Conservation (phyloP, 1,284 basidiomycete species). For the Microbotryum lychnidis-dioicae region DNA sequence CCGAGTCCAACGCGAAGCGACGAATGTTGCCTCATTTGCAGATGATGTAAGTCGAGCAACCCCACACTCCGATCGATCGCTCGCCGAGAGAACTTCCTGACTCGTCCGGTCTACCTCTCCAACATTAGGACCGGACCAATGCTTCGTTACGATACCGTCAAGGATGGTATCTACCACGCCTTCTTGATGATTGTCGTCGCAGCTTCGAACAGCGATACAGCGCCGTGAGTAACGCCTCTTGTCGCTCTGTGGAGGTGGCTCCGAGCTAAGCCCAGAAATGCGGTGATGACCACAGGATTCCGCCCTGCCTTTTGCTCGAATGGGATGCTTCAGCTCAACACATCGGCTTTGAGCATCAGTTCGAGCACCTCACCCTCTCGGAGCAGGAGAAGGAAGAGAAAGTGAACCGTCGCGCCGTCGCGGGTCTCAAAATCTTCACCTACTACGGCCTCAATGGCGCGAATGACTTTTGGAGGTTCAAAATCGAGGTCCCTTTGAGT, state of each 20-base stretch:
- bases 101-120: not conserved
- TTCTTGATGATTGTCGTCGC: conserved; percentile 41
- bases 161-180: conserved; percentile 70
- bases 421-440: conserved; percentile 69
- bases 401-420: conserved; percentile 37
- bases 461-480: conserved; percentile 77
- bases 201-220: too few relatives aligned
- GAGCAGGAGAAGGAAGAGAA: conserved; percentile 13
- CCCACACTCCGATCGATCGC: not conserved
- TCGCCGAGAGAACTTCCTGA: not conserved
- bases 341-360: conserved; percentile 22
- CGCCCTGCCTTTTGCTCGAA: conserved; percentile 63
- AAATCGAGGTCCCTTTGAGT: conserved; percentile 70
- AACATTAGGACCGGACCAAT: conserved; percentile 56
- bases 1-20: conserved; percentile 1
- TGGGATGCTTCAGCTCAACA: conserved; percentile 50
- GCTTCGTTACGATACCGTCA: conserved; percentile 82
- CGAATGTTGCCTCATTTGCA: conserved; percentile 59
- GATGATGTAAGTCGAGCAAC: conserved; percentile 16
- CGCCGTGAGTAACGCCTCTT: too few relatives aligned
- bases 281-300: conserved; percentile 26
- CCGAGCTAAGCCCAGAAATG: conserved; percentile 6
- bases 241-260: too few relatives aligned
- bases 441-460: conserved; percentile 57
- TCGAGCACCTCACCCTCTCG: conserved; percentile 14